These are phyloP conservation scores for Phellinidium pouzarii DNA, from an alignment of 1,284 basidiomycete genomes.

Conservation along the genomic window DNA sequence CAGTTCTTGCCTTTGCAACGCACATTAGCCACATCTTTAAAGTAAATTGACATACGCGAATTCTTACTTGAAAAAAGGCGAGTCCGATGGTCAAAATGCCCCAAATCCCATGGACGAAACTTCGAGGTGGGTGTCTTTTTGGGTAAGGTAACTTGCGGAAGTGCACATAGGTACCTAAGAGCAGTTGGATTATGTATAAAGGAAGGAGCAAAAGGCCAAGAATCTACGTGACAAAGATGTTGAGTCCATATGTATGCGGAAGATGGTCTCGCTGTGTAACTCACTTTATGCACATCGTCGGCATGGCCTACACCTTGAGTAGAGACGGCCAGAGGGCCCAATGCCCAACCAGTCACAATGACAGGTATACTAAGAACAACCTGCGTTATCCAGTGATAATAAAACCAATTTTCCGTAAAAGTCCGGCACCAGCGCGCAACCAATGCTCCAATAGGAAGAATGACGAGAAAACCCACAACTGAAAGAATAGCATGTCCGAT, in stretches of 20 bases:
- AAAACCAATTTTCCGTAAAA: conserved; percentile 53
- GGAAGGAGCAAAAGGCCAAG: conserved; percentile 48
- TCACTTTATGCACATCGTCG: conserved; percentile 44
- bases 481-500: conserved; percentile 48
- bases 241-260: neutral
- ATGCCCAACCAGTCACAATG: conserved; percentile 42
- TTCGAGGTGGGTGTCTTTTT: conserved; percentile 39
- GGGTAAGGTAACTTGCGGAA: conserved; percentile 30
- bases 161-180: conserved; percentile 53
- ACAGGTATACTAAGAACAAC: conserved; percentile 43
- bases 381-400: conserved; percentile 43
- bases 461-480: conserved; percentile 50
- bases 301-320: conserved; percentile 38
- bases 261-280: neutral
- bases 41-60: conserved; percentile 7
- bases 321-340: conserved; percentile 45
- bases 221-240: conserved; percentile 34
- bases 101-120: conserved; percentile 41
- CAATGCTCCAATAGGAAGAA: conserved; percentile 53
- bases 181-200: conserved; percentile 47
- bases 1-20: conserved; percentile 31
- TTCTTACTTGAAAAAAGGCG: conserved; percentile 43
- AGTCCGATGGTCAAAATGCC: conserved; percentile 40
- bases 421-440: conserved; percentile 56
- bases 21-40: conserved; percentile 5